Evolutionary conservation across 495 filamentous ascomycete genomes (phyloP).

Genomic region (Rhizodiscina lignyota): DNA sequence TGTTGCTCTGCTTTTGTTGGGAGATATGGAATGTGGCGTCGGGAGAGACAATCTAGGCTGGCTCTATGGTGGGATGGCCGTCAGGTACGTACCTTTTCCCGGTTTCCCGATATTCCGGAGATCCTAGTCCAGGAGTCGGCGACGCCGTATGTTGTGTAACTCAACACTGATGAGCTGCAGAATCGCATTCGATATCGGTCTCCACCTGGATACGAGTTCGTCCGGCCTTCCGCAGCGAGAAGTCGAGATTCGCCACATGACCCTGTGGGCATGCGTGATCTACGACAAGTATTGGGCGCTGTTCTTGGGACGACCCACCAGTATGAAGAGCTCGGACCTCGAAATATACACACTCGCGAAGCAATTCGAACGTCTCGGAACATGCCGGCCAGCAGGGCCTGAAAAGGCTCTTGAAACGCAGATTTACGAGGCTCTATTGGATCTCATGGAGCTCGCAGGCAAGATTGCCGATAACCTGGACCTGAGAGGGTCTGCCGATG

Average conservation of each 20-base stretch:
- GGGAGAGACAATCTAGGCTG: conserved; percentile 34
- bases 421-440: conserved; percentile 28
- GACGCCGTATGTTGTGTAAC: neutral
- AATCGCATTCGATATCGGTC: conserved; percentile 32
- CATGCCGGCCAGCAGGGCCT: conserved; percentile 13
- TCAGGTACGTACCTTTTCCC: conserved; percentile 2
- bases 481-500: conserved; percentile 7
- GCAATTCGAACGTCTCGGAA: conserved; percentile 21
- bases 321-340: conserved; percentile 32
- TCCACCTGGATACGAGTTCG: conserved; percentile 25
- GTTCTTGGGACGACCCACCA: conserved; percentile 32
- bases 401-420: conserved; percentile 22
- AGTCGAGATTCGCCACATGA: conserved; percentile 26
- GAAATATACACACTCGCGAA: conserved; percentile 26
- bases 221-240: conserved; percentile 24
- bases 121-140: no score
- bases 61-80: conserved; percentile 35
- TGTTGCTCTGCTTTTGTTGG: conserved; percentile 31
- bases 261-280: conserved; percentile 31
- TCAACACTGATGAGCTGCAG: conserved; percentile 7
- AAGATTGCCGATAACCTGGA: conserved; percentile 28
- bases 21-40: conserved; percentile 34
- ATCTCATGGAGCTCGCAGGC: conserved; percentile 35
- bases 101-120: neutral
- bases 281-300: conserved; percentile 35